Evolutionary conservation across 1,284 basidiomycete genomes (phyloP), one percentile per base, ranked within the genome.

Genomic region (Coriolopsis trogii): DNA sequence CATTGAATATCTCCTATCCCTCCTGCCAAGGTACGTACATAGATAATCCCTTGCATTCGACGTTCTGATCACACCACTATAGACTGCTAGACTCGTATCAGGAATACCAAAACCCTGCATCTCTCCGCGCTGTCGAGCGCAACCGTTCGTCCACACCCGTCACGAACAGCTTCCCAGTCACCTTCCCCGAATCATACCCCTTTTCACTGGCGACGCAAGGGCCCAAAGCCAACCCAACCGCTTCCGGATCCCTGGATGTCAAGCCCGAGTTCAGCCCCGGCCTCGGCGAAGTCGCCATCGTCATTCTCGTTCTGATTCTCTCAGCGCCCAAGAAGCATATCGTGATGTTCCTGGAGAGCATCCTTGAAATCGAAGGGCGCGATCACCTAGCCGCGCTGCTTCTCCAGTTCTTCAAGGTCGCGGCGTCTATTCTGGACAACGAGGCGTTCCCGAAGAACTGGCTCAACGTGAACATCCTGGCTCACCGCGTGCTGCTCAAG

Each of bases 151-250:
- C 80, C 1, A 76, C 84, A 0, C 84, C 88, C 0, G 73, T 80
- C 21, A 84, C 87, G 41, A 74, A 85, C 24, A 65, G 78, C 3
- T 70, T 85, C 3, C 94, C 95, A 0, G 85, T 93, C 48, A 88
- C 92, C 2, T 98, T 98, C 72, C 96, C 95, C 0, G 88, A 93
- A 53, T 89, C 93, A 1, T 95, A 98, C 66, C 96, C 95, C 0
- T 95, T 98, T 70, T 87, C 93, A 1, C 78, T 98, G 3, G 68
- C 95, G 9, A 79, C 91, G 0, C 80, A 84, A 36, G 70, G 84
- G 49, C 81, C 92, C 40, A 76, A 85, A 62, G 64, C 76, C 53
- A 63, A 77, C 56, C 70, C 74, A 16, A 73, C 75, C 60, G 65
- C 75, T n/a, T 73, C 74, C 33, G 75, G 66, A 33, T 67, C 72